Conservation (phyloP, 768 basidiomycete species). For the Mycena vulgaris region DNA sequence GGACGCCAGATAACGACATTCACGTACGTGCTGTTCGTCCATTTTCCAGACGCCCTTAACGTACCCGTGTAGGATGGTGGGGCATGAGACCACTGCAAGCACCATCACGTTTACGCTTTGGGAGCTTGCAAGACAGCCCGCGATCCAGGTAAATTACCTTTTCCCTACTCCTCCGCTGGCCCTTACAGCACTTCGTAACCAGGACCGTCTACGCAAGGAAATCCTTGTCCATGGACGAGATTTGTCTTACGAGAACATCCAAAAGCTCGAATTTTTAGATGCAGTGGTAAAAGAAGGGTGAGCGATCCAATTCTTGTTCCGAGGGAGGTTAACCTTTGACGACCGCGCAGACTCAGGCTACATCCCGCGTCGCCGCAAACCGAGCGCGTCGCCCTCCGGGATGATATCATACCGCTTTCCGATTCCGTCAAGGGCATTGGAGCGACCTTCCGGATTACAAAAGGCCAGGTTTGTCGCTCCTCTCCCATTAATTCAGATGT, state of each 20-base stretch:
- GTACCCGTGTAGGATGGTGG: constrained; percentile 49
- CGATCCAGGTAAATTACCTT: constrained; percentile 44
- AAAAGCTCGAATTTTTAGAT: constrained; percentile 57
- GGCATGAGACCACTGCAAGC: constrained; percentile 59
- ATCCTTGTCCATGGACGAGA: constrained; percentile 47
- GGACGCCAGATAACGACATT: constrained; percentile 38
- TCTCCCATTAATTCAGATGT: neutral
- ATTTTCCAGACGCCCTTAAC: neutral
- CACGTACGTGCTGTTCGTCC: constrained; percentile 19
- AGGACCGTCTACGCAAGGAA: constrained; percentile 58
- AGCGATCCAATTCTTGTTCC: constrained; percentile 9
- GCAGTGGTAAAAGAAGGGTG: constrained; percentile 60
- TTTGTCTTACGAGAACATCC: constrained; percentile 53
- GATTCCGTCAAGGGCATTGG: constrained; percentile 48
- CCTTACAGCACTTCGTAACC: constrained; percentile 31
- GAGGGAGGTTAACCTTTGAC: too few species aligned
- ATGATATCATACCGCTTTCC: constrained; percentile 60
- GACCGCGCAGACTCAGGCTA: constrained; percentile 51
- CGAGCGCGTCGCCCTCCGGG: constrained; percentile 56
- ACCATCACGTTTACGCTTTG: constrained; percentile 55
- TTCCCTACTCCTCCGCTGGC: neutral
- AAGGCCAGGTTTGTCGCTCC: constrained; percentile 52
- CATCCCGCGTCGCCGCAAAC: constrained; percentile 57
- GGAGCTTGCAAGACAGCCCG: constrained; percentile 56
- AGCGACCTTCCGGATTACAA: constrained; percentile 49